Evolutionary conservation across 495 filamentous ascomycete species (phyloP).

Genomic region (Corynascus novoguineensis): DNA sequence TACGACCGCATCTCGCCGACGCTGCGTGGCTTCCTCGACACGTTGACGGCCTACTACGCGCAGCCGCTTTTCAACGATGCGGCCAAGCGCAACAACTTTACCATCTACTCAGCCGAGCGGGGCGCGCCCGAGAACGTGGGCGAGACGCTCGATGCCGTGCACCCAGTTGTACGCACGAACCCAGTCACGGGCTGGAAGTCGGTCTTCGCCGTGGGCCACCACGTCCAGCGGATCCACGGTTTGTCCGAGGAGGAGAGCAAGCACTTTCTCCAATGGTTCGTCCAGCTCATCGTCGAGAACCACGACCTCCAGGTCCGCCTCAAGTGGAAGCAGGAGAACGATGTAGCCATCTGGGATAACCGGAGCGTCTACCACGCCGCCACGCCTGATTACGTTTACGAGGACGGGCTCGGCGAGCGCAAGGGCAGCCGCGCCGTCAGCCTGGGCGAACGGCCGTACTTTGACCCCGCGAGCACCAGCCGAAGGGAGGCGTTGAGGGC

Average conservation of each 20-base stretch:
- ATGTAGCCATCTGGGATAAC: constrained; percentile 79
- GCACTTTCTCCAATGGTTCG: constrained; percentile 59
- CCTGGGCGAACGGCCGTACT: constrained; percentile 64
- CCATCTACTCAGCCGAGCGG: constrained; percentile 50
- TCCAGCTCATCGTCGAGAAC: constrained; percentile 61
- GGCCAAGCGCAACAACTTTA: constrained; percentile 51
- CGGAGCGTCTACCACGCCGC: constrained; percentile 63
- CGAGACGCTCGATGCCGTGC: constrained; percentile 54
- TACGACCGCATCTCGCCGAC: constrained; percentile 68
- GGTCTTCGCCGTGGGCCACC: constrained; percentile 59
- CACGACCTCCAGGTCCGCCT: constrained; percentile 75
- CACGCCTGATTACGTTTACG: constrained; percentile 58
- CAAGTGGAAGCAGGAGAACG: constrained; percentile 56
- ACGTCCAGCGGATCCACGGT: constrained; percentile 60
- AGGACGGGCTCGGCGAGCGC: constrained; percentile 53
- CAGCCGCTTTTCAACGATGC: constrained; percentile 55
- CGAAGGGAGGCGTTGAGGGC: constrained; percentile 50
- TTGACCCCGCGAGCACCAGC: constrained; percentile 55
- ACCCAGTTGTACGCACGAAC: constrained; percentile 75
- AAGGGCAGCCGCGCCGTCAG: constrained; percentile 59
- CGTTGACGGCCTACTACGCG: constrained; percentile 60
- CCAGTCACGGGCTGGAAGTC: constrained; percentile 76
- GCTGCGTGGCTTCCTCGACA: constrained; percentile 62
- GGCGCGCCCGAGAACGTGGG: constrained; percentile 68
- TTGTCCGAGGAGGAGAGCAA: constrained; percentile 60